Conservation (phyloP, 306 rosid genomes). For the Medicago ruthenica region DNA sequence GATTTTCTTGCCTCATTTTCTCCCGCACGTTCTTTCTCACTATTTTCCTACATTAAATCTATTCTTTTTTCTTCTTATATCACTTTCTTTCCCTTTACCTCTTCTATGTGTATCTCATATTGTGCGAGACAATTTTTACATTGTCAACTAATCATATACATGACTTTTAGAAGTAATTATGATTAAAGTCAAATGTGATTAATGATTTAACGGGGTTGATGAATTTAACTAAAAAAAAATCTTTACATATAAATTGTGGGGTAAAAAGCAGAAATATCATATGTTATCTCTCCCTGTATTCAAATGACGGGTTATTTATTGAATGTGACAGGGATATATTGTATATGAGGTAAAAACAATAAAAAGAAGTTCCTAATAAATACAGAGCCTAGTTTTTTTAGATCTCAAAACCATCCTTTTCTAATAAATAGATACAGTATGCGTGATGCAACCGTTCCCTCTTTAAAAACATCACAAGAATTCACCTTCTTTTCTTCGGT, state of each 20-base stretch:
- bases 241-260: too few species aligned
- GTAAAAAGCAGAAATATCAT: background rate
- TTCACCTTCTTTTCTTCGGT: slow-evolving; percentile 26
- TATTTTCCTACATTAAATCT: background rate
- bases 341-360: background rate
- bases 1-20: background rate
- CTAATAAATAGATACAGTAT: slow-evolving; percentile 42
- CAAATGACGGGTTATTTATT: background rate
- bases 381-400: slow-evolving; percentile 36
- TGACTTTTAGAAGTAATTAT: too few species aligned
- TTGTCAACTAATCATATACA: too few species aligned
- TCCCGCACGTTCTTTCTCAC: background rate
- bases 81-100: background rate
- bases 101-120: background rate
- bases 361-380: slow-evolving; percentile 41
- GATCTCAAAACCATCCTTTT: slow-evolving; percentile 34
- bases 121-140: too few species aligned
- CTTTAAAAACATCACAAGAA: slow-evolving; percentile 62
- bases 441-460: slow-evolving; percentile 58
- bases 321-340: slow-evolving; percentile 6
- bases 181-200: too few species aligned
- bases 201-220: too few species aligned
- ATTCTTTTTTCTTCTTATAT: background rate
- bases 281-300: background rate
- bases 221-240: too few species aligned